Evolutionary conservation across 1,284 basidiomycete genomes (phyloP).

Genomic region (Vanrija sp.): DNA sequence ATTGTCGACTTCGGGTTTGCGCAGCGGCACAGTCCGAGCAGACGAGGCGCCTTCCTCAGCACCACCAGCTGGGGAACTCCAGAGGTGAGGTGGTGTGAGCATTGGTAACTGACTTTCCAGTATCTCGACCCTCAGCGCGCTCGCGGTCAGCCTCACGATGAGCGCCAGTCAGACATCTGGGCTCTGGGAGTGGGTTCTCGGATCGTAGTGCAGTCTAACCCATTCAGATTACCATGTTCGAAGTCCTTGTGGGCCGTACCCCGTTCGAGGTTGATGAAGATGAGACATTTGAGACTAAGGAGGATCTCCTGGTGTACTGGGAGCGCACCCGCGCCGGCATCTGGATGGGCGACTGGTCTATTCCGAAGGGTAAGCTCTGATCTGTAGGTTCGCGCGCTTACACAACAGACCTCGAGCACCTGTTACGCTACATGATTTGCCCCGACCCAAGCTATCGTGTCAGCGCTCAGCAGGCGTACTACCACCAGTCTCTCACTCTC

Average conservation of each 20-base stretch:
- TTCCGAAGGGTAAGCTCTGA: conserved; percentile 55
- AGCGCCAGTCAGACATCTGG: conserved; percentile 88
- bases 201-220: neutral
- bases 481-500: conserved; percentile 29
- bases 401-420: conserved; percentile 29
- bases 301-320: conserved; percentile 79
- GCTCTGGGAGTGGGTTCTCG: conserved; percentile 63
- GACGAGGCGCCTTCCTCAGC: conserved; percentile 66
- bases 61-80: conserved; percentile 84
- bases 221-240: conserved; percentile 73
- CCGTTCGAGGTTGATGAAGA: conserved; percentile 81
- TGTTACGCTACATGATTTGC: conserved; percentile 43
- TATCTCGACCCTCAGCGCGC: conserved; percentile 86
- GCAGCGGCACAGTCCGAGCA: conserved; percentile 50
- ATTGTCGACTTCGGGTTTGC: conserved; percentile 92
- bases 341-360: conserved; percentile 74
- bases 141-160: conserved; percentile 78
- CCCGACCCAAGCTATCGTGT: conserved; percentile 39
- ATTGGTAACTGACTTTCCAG: conserved; percentile 46
- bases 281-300: conserved; percentile 72
- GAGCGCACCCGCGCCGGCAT: conserved; percentile 69
- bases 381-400: neutral
- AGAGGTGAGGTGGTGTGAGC: conserved; percentile 52
- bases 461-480: conserved; percentile 40
- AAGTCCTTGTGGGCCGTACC: conserved; percentile 82